Evolutionary conservation across 208 protist species (phyloP).

Genomic region (Spongospora subterranea): DNA sequence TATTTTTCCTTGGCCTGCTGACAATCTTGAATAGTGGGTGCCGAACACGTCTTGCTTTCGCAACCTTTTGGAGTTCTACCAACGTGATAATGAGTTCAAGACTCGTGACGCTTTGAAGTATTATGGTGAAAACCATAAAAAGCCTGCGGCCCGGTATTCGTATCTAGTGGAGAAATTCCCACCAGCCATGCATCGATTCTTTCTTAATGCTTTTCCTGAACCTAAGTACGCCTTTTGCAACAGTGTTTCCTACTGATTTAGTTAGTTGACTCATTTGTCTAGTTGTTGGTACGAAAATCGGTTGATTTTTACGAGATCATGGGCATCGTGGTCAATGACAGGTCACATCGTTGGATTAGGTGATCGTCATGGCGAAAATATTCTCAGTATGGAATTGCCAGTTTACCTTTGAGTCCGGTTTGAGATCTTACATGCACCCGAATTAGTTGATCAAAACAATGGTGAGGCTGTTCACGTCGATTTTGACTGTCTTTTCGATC

Average conservation of each 20-base stretch:
- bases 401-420: not conserved
- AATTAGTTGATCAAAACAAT: conserved; percentile 55
- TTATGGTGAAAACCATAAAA: not conserved
- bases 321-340: conserved; percentile 86
- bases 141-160: not conserved
- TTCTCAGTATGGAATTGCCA: conserved; percentile 36
- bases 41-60: not conserved
- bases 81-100: not conserved
- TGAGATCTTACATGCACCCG: no score
- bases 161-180: not conserved
- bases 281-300: conserved; percentile 82
- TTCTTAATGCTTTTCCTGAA: conserved; percentile 15
- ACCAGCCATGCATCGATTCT: conserved; percentile 14
- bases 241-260: not conserved
- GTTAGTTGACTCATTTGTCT: not conserved
- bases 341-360: conserved; percentile 66
- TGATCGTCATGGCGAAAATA: conserved; percentile 69
- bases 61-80: not conserved
- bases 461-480: conserved; percentile 67
- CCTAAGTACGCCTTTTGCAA: not conserved
- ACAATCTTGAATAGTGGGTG: conserved; percentile 20
- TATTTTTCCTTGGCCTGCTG: not conserved
- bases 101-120: not conserved
- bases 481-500: conserved; percentile 67
- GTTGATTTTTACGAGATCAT: conserved; percentile 83